Base-by-base conservation (phyloP, 2,329 filamentous ascomycete genomes). In the Moelleriella libera region DNA sequence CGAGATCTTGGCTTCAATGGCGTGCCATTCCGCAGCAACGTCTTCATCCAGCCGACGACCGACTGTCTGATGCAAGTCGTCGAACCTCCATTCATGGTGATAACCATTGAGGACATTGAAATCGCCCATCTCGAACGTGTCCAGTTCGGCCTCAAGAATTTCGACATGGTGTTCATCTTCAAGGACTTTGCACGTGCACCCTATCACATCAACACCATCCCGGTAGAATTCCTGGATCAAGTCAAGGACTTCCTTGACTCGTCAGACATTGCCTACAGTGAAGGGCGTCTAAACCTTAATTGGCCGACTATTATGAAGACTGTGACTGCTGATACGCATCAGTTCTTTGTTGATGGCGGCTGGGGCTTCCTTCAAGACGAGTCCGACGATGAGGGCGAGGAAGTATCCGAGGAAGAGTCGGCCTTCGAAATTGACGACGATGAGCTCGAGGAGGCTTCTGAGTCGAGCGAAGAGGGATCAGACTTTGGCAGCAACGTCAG, bases 261-360 rank as follows among this genome's bases (percentile, higher is more conserved):
- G 1, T 89, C 92, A 44, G 90, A 98, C 60, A 94, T 98, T 60
- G 83, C 92, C 14, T 97, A 83, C 70, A 85, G 81, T 10, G 94
- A 98, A 66, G 92, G 92, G 49, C 92, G 90, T 1, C 80, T 98
- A 55, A 98, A 98, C 69, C 75, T 98, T 49, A 97, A 97, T 74
- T 98, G 92, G 92, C 85, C 86, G 9, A 95, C 89, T 12, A 98
- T 98, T 61, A 98, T 98, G 88, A 98, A 98, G 75, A 98, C 92
- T 0, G 89, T 98, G 30, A 90, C 85, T 21, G 82, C 85, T 37
- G 89, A 98, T 61, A 87, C 92, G 2, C 90, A 98, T 62, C 80
- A 84, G 56, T 98, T 98, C 78, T 98, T 96, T 65, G 79, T 76
- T 4, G 90, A 97, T 53, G 92, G 94, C 32, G 92, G 92, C 43